Evolutionary conservation across 1,284 basidiomycete species (phyloP).

Genomic region (Apiotrichum porosum): DNA sequence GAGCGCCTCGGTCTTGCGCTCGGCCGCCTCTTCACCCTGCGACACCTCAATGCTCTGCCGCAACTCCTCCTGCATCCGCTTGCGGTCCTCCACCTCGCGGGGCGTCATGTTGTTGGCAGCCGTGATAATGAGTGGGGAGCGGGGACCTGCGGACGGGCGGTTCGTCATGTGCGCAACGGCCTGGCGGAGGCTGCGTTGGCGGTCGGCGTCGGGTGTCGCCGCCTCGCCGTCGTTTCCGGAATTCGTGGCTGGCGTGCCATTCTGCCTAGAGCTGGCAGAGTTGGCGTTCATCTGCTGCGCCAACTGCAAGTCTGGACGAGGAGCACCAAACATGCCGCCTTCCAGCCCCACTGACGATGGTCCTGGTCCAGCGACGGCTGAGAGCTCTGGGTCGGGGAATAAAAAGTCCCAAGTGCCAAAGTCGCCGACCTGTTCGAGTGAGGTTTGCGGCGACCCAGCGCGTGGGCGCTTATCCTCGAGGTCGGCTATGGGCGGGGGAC

Average conservation of each 20-base stretch:
- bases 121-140: slow-evolving; percentile 8
- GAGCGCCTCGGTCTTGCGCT: slow-evolving; percentile 37
- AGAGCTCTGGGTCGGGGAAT: slow-evolving; percentile 10
- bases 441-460: background rate
- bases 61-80: slow-evolving; percentile 28
- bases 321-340: no score
- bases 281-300: background rate
- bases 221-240: slow-evolving; percentile 1
- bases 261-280: background rate
- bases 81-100: slow-evolving; percentile 31
- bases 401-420: slow-evolving; percentile 17
- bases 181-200: slow-evolving; percentile 16
- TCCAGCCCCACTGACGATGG: slow-evolving; percentile 3
- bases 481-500: background rate
- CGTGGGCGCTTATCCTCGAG: slow-evolving; percentile 8
- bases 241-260: background rate
- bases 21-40: slow-evolving; percentile 19
- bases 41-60: slow-evolving; percentile 20
- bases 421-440: background rate
- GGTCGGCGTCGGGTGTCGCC: slow-evolving; percentile 6
- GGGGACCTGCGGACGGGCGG: background rate
- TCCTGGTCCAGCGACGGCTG: slow-evolving; percentile 10
- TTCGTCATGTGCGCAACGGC: slow-evolving; percentile 20
- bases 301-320: no score
- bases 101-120: slow-evolving; percentile 23